These are phyloP conservation scores for Glaciozyma martinii DNA, from an alignment of 768 basidiomycete genomes.

Conservation along the genomic window DNA sequence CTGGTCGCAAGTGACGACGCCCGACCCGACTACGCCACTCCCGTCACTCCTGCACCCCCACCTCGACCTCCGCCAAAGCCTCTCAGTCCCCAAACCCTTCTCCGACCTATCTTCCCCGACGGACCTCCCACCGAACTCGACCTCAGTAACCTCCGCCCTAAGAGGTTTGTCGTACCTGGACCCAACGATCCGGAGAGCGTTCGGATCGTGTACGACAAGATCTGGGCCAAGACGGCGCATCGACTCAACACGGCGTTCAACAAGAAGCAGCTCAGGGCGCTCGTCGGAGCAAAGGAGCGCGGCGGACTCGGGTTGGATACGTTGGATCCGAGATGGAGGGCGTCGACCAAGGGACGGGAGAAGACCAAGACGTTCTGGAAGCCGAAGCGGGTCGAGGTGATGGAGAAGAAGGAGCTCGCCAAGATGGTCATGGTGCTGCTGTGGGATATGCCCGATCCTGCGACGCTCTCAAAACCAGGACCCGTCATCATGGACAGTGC, in stretches of 20 bases:
- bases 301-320: conserved; percentile 5
- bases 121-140: conserved; percentile 8
- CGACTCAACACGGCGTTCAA: conserved; percentile 11
- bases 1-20: no score
- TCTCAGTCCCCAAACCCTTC: background rate
- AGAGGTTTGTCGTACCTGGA: background rate
- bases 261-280: conserved; percentile 11
- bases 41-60: background rate
- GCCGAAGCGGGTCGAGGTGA: conserved; percentile 16
- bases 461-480: conserved; percentile 1
- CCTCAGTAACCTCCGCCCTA: conserved; percentile 5
- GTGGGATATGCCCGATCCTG: conserved; percentile 20
- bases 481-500: conserved; percentile 1
- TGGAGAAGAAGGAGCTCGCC: conserved; percentile 22
- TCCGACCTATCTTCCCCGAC: background rate
- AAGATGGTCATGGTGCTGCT: conserved; percentile 13
- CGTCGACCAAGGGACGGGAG: background rate
- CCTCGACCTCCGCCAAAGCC: background rate
- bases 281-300: background rate
- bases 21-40: background rate
- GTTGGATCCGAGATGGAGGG: background rate
- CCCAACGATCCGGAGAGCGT: conserved; percentile 6
- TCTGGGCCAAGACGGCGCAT: background rate
- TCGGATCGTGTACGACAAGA: conserved; percentile 13
- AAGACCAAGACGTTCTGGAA: conserved; percentile 12